Base-by-base conservation (phyloP, 805 yeast species). In the Kodamaea neixiangensis region DNA sequence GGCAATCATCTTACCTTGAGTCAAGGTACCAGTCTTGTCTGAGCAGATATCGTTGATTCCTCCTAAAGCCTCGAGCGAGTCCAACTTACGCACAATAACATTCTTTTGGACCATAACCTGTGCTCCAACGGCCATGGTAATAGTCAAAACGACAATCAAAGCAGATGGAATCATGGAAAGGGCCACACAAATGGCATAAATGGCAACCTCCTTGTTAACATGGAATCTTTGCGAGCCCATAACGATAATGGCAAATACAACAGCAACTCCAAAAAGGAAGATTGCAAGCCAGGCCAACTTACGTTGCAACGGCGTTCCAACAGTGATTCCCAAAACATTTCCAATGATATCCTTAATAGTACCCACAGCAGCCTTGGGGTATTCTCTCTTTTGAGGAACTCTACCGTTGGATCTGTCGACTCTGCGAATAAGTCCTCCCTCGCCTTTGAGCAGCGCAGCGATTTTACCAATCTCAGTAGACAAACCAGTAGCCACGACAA, bases 181-280 rank as follows among this genome's bases (percentile, higher is more conserved):
- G 0, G 87, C 88, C 44, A 87, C 92, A 71, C 96, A 89, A 61
- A 90, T 85, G 20, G 97, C 96, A 63, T 89, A 89, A 45, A 89
- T 83, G 11, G 96, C 96, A 34, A 89, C 94, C 58, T 89, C 90
- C 50, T 77, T 80, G 57, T 81, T 83, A n/a, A 89, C 96, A 10
- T 72, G 61, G 67, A 89, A 83, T 53, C 79, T 79, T 68, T 89
- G 96, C 7, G 94, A 82, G 1, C 85, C 96, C 96, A 89, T 86
- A 3, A 88, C 96, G 15, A 90, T 82, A 51, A 90, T 83, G 1
- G 96, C 96, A 62, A 89, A 85, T 1, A 90, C 58, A n/a, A 89
- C 94, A 4, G 97, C 96, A 44, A 89, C 71, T 58, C 76, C 75
- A 57, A 89, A 89, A 44, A 90, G 73, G 40, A 79, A 65, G 46